Percentiles rank a stretch among this genome's conserved stretches.
Evolutionary conservation across 192 early-diverging fungal genomes (phyloP).

Genomic region (Lunasporangiospora selenospora): DNA sequence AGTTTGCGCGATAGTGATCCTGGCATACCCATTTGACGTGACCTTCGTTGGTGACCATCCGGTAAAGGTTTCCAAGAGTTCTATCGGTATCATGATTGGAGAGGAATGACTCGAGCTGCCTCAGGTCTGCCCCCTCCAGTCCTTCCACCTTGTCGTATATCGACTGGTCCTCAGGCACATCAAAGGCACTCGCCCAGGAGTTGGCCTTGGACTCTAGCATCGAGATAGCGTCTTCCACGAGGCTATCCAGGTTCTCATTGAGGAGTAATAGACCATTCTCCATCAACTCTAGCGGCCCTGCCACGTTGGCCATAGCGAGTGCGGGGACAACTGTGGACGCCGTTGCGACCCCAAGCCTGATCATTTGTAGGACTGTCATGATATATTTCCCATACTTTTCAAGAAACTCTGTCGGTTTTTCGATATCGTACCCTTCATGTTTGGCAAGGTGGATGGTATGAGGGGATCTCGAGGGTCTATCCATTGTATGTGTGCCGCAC

Average conservation of each 20-base stretch:
- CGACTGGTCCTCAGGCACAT: background rate
- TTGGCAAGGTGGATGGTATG: constrained; percentile 20
- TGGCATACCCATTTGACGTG: constrained; percentile 33
- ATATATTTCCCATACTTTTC: constrained; percentile 28
- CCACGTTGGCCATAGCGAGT: background rate
- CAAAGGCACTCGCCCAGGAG: too few relatives aligned
- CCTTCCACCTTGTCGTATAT: background rate
- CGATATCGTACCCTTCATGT: constrained; percentile 36
- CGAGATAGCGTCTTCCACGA: too few relatives aligned
- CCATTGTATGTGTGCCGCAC: constrained; percentile 18
- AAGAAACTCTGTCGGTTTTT: constrained; percentile 20
- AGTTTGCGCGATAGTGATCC: constrained; percentile 24
- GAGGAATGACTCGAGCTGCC: constrained; percentile 24
- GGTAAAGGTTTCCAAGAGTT: constrained; percentile 5
- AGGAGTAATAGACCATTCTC: background rate
- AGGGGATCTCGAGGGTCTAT: background rate
- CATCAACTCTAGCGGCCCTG: constrained; percentile 11
- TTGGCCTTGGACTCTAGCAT: too few relatives aligned
- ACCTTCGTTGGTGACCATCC: constrained; percentile 20
- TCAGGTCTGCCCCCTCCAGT: constrained; percentile 23
- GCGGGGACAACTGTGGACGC: constrained; percentile 4
- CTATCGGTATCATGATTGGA: background rate
- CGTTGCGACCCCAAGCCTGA: constrained; percentile 24
- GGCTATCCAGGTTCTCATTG: constrained; percentile 24
- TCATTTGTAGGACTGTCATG: constrained; percentile 20